Percentiles rank a stretch among this genome's conserved stretches.
Conservation (phyloP, 202 grass and related monocot species). For the Setaria viridis region DNA sequence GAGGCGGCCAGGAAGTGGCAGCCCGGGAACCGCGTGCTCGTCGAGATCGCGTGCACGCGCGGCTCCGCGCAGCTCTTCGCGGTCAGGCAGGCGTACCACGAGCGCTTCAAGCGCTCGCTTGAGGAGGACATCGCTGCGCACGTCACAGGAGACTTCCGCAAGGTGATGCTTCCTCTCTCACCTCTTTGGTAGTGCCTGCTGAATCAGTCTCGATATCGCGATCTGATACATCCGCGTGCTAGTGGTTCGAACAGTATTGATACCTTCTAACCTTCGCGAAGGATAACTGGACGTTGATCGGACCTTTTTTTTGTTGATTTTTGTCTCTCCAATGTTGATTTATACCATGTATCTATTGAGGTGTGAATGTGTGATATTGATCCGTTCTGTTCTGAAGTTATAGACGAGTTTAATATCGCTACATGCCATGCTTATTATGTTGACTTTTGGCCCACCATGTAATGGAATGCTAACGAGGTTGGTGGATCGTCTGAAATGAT, state of each 20-base stretch:
- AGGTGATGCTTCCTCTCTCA: conserved; percentile 43
- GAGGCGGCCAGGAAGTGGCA: conserved; percentile 75
- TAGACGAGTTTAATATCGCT: not conserved
- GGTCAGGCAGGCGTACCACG: conserved; percentile 70
- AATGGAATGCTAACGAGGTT: not conserved
- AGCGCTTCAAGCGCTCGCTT: conserved; percentile 81
- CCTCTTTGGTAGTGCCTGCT: not conserved
- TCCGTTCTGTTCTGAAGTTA: not conserved
- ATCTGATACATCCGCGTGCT: not conserved
- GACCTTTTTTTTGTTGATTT: not conserved
- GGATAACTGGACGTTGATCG: not conserved
- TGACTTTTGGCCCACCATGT: not conserved
- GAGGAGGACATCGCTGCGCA: conserved; percentile 92
- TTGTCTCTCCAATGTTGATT: not conserved
- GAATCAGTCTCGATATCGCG: not conserved
- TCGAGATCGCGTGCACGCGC: conserved; percentile 82
- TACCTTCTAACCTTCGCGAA: not conserved
- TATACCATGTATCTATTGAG: not conserved
- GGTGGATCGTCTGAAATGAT: conserved; percentile 6
- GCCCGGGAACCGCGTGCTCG: conserved; percentile 71
- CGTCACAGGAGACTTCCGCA: conserved; percentile 80
- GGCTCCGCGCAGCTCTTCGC: conserved; percentile 66
- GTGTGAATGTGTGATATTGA: not conserved
- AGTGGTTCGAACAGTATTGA: not conserved
- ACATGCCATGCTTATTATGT: not conserved